Percentiles rank a stretch among this genome's conserved stretches.
phyloP scores from a whole-genome alignment of 2,329 filamentous ascomycete genomes.

The Fusarium sp. region DNA sequence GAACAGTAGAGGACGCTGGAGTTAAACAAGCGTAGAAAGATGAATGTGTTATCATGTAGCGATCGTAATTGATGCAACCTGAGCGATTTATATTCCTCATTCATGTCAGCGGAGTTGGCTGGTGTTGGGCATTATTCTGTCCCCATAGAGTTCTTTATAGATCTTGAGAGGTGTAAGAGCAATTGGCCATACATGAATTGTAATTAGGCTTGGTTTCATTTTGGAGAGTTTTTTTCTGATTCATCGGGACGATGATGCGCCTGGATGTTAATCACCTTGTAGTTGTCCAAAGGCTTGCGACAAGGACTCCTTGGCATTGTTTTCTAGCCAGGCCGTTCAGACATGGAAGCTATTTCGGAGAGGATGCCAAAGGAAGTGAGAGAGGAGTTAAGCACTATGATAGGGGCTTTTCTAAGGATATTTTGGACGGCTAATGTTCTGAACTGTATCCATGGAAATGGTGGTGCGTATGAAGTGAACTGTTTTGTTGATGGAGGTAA shows the following conservation, averaged over 20 bases:
- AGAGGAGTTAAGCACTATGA: fast-evolving
- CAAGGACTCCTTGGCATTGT: no score
- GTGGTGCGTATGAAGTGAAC: background rate
- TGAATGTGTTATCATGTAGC: background rate
- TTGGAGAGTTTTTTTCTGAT: fast-evolving
- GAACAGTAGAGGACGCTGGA: background rate
- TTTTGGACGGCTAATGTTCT: fast-evolving
- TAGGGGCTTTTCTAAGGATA: fast-evolving
- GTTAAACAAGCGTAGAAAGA: background rate
- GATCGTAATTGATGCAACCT: background rate
- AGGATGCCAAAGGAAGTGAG: background rate
- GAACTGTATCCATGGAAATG: fast-evolving
- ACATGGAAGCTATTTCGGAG: no score
- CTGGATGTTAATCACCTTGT: no score
- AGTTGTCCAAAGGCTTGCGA: background rate
- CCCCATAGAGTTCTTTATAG: no score
- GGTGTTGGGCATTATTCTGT: background rate
- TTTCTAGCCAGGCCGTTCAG: background rate
- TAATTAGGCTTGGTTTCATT: background rate
- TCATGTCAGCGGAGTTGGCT: no score
- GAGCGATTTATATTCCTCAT: background rate
- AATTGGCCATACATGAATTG: no score
- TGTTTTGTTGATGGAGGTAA: fast-evolving
- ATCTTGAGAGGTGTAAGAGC: background rate
- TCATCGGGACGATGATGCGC: background rate